Evolutionary conservation across 305 asterid species (phyloP), one percentile per base, ranked within the genome.

Genomic region (Solanum aculeatissimum): DNA sequence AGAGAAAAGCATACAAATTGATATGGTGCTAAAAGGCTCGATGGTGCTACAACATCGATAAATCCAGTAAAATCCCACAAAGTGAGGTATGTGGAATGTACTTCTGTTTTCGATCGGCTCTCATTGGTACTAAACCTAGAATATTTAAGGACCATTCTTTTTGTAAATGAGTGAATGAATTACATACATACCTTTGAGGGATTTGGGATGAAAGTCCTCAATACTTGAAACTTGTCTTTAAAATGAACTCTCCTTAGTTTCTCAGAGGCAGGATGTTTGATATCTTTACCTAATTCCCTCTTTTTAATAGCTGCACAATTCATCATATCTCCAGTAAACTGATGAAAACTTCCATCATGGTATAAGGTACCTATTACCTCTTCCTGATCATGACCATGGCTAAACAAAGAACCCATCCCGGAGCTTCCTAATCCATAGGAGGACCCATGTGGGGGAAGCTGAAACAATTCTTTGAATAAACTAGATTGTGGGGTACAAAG

Each of bases 191-290:
- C 99, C 98, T 96, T 96, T 13, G 91, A 87, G 81, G 98, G 97
- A 66, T 85, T 89, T 11, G 99, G 97, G 43, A 95, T 87, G 85
- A 95, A 79, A 49, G 71, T 84, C 72, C 92, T 91, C 80, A 96
- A 86, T 71, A 92, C 93, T 27, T 88, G 49, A 77, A 55, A 94
- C 85, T 94, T 93, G 84, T 87, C 95, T 75, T 88, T 92, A 85
- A 93, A 69, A 15, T 90, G 92, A 43, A 90, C 92, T 88, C 98
- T 94, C 86, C 98, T 89, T 65, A 91, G 93, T 89, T 83, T 94
- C 83, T 94, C 99, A 21, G 96, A 92, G 12, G 95, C 85, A 57
- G 78, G 92, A 81, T 94, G 95, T 71, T 93, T 92, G 1, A 86
- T 85, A 18, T 88, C 93, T 78, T 91, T 95, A 4, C 93, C 95